Base-by-base conservation (phyloP, 371 early-diverging fungal species). In the Umbelopsis sp. region DNA sequence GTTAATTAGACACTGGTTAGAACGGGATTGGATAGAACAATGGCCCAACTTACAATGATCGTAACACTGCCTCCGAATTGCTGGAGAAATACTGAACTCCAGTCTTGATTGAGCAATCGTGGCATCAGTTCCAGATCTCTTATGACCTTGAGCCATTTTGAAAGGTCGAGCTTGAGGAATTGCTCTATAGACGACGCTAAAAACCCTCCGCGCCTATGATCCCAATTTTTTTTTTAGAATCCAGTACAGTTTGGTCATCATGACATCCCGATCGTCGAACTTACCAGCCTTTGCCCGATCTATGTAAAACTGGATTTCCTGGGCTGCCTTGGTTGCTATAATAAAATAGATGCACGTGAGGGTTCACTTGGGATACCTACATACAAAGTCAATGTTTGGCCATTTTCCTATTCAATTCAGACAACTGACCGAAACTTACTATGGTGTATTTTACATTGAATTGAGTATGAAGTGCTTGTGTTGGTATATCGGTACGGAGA, bases 391-490 rank as follows among this genome's bases (percentile, higher is more conserved):
- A 18, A 10, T 8, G 35, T 57, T 35, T 25, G 35, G 32, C 7
- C 0, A 35, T 5, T 18, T 10, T 6, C 35, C 4, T 12, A 4
- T 35, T 16, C 6, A 35, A 1, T 4, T 14, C 11, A 11, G 14
- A 29, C 18, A 18, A 16, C 7, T 37, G 0, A 18, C 3, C 37
- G 4, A 24, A 22, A 65, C 88, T 86, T 16, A 97, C 97, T 45
- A 97, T 88, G 5, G 93, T 93, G 76, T 92, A 94, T 63, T 92
- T 94, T 69, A 97, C 94, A 71, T 94, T 91, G 69, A 94, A 94
- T 67, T 88, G 85, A 46, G 91, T 89, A 44, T 92, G 85, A 68
- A 96, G 74, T 11, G 90, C 86, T 52, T 84, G 80, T n/a, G 86
- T 80, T 7, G 94, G 94, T 18, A 97, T 93, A 74, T 97, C 98